These are phyloP conservation scores for Craspedostauros australis DNA, from an alignment of 108 stramenopile genomes.

Conservation along the genomic window DNA sequence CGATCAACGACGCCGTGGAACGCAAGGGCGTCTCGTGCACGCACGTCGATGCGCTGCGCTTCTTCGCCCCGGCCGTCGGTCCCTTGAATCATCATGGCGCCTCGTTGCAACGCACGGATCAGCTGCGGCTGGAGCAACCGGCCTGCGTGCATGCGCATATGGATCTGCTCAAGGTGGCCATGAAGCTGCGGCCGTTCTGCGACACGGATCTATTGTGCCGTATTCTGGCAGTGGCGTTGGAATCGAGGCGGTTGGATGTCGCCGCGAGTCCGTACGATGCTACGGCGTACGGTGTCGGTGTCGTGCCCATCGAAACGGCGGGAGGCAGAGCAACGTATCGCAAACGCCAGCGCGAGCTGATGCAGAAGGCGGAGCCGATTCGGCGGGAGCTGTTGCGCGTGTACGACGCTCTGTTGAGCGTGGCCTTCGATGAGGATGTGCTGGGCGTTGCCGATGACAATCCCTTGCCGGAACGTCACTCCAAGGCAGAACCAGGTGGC, in stretches of 20 bases:
- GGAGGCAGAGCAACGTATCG: slow-evolving; percentile 76
- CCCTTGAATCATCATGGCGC: slow-evolving; percentile 68
- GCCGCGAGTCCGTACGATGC: slow-evolving; percentile 91
- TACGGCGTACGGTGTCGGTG: slow-evolving; percentile 19
- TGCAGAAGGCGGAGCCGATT: slow-evolving; percentile 51
- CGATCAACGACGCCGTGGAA: slow-evolving; percentile 82
- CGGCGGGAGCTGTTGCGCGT: slow-evolving; percentile 42
- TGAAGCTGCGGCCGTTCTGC: slow-evolving; percentile 69
- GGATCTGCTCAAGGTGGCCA: slow-evolving; percentile 89
- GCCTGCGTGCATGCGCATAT: slow-evolving; percentile 92
- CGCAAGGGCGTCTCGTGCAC: slow-evolving; percentile 80
- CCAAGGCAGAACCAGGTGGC: slow-evolving; percentile 38
- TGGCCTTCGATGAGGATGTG: slow-evolving; percentile 35
- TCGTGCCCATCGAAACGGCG: slow-evolving; percentile 78
- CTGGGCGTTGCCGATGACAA: slow-evolving; percentile 5
- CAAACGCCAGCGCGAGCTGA: slow-evolving; percentile 39
- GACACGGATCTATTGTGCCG: slow-evolving; percentile 48
- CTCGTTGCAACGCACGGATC: slow-evolving; percentile 42
- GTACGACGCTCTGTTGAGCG: slow-evolving; percentile 40
- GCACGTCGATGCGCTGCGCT: slow-evolving; percentile 90
- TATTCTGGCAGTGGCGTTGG: slow-evolving; percentile 59
- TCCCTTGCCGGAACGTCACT: slow-evolving; percentile 29
- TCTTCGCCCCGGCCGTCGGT: slow-evolving; percentile 82
- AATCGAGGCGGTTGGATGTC: slow-evolving; percentile 80
- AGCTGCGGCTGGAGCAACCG: slow-evolving; percentile 43